Conservation (phyloP, 148 eudicot genomes). For the Rhododendron henanense region DNA sequence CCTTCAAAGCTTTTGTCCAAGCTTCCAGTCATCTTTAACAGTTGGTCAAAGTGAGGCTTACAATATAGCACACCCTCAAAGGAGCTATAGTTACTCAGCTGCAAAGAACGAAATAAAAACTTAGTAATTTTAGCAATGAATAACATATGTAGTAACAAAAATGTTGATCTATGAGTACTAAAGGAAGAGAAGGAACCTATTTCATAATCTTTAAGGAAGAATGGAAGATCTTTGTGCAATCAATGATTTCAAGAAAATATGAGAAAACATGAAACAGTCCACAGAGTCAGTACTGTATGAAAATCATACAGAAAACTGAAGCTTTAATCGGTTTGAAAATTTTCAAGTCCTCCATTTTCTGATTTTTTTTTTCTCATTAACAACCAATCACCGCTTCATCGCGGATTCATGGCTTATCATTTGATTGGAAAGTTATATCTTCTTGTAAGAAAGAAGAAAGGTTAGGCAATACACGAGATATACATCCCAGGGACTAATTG, state of each 20-base stretch:
- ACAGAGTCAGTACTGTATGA: neutral
- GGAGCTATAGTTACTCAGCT: constrained; percentile 74
- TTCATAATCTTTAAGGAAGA: neutral
- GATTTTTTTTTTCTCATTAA: too few relatives aligned
- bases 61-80: constrained; percentile 90
- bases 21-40: constrained; percentile 91
- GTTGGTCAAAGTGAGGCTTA: constrained; percentile 89
- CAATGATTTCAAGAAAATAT: neutral
- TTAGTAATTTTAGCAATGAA: neutral
- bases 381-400: neutral
- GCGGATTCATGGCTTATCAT: neutral
- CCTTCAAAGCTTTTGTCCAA: constrained; percentile 91
- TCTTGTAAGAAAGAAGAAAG: neutral
- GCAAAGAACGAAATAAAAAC: constrained; percentile 22
- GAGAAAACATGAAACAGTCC: neutral
- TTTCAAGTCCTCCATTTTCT: neutral
- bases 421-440: neutral
- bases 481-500: neutral
- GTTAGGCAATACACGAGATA: neutral
- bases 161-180: neutral
- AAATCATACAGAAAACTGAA: neutral
- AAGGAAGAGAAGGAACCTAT: neutral
- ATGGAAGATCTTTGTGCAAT: neutral
- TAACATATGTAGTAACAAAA: neutral
- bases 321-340: neutral